Evolutionary conservation across 129 eudicot species (phyloP), one percentile per base, ranked within the genome.

Genomic region (Lonicera japonica): DNA sequence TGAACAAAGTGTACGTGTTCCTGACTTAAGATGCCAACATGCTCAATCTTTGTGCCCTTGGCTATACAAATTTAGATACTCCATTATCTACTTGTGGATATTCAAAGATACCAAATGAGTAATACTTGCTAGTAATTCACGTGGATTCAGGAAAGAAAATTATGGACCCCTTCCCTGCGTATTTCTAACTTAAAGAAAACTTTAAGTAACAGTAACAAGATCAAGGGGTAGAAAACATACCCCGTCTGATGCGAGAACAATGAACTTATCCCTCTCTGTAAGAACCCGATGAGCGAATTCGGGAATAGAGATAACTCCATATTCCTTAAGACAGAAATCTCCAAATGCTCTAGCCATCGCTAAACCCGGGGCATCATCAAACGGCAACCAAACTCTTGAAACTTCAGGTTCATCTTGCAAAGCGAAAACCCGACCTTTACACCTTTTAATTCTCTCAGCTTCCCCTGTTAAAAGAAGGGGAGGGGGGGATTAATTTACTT

Each of bases 281-380:
- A 92, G 95, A 58, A 73, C 29, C 57, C 89, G 75, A 68, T 88
- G 99, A 72, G 87, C 78, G 56, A 94, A 75, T 70, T 94, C 99
- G 5, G 99, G 99, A 70, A 94, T 72, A 24, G 99, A 94, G 57
- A 94, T 94, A 39, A 94, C 96, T 63, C 99, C 99, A 69, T 85
- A 94, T 21, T 88, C 96, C 78, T 94, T 94, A 62, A 94, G 54
- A 72, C 99, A 94, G 56, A 94, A 94, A 73, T 94, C 99, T 39
- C 99, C 99, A 73, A 94, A 94, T 56, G 99, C 99, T 19, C 99
- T 84, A 54, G 99, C 99, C 99, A 94, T 94, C 60, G 99, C 99
- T 73, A 94, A 65, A 41, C 99, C 99, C 18, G 99, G 99, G 67
- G 99, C 96, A 79, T 94, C 95, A 70, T 94, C 96, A 75, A 82